A percentile compares a stretch with the other conserved stretches of the same genome.
phyloP scores from a whole-genome alignment of 2,329 filamentous ascomycete species.

The Gremmenia infestans region DNA sequence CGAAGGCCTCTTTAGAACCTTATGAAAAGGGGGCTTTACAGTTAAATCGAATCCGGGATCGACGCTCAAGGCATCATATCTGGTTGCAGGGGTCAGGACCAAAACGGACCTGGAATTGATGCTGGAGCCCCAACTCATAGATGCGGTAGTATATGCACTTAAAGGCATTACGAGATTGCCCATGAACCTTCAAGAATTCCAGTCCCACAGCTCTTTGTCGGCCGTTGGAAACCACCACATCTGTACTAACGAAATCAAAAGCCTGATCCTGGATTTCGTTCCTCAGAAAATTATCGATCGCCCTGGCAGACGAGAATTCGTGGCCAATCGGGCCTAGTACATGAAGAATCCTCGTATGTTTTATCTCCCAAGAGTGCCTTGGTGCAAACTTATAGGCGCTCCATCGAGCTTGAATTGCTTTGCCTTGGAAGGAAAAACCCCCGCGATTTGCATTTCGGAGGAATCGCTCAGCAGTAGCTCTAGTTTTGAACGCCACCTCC shows the following conservation, averaged over 20 bases:
- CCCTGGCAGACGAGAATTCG: neutral
- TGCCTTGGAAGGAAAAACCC: neutral
- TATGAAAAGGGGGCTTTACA: neutral
- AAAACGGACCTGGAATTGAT: neutral
- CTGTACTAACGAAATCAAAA: too few species aligned
- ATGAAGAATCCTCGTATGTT: neutral
- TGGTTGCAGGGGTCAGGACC: neutral
- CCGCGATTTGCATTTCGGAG: neutral
- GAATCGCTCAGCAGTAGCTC: neutral
- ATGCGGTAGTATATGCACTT: neutral
- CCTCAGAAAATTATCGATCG: neutral
- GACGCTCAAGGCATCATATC: neutral
- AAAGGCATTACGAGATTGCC: neutral
- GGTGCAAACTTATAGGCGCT: neutral
- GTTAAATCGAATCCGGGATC: neutral
- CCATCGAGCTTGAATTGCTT: neutral
- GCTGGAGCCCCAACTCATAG: neutral
- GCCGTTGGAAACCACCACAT: too few species aligned
- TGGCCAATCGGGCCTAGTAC: neutral
- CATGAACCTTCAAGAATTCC: neutral
- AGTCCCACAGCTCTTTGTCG: neutral
- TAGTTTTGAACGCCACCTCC: neutral
- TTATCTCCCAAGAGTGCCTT: neutral
- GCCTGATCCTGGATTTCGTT: too few species aligned
- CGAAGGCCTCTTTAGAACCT: too few species aligned